Evolutionary conservation across 495 filamentous ascomycete species (phyloP).

Genomic region (Coniosporium apollinis): DNA sequence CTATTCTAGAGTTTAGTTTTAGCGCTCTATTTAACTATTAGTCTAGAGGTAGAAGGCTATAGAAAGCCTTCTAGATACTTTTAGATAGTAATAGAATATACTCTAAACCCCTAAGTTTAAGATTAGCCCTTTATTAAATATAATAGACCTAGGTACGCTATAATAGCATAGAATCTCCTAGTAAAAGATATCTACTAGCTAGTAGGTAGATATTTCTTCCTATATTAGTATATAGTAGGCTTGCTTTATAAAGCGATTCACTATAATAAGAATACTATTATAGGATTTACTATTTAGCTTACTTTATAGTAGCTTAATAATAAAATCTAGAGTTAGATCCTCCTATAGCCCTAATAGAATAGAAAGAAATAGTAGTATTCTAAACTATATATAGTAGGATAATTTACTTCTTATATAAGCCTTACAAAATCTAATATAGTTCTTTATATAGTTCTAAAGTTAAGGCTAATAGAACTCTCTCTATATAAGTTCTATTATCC

Average conservation of each 20-base stretch:
- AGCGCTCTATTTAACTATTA: slow-evolving; percentile 5
- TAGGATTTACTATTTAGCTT: not conserved
- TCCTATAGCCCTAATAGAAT: slow-evolving; percentile 2
- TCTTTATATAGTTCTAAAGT: slow-evolving; percentile 1
- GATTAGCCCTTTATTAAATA: slow-evolving; percentile 1
- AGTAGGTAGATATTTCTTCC: too few relatives aligned
- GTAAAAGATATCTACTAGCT: slow-evolving; percentile 1
- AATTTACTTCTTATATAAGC: slow-evolving; percentile 3
- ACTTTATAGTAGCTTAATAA: slow-evolving; percentile 10
- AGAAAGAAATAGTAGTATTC: not conserved
- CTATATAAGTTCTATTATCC: not conserved
- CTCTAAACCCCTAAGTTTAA: slow-evolving; percentile 3
- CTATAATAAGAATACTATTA: slow-evolving; percentile 2
- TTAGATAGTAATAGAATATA: slow-evolving; percentile 1
- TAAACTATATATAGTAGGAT: slow-evolving; percentile 1
- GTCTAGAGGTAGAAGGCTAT: slow-evolving; percentile 7
- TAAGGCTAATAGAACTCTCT: slow-evolving; percentile 4
- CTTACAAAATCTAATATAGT: slow-evolving; percentile 7
- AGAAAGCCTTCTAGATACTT: not conserved
- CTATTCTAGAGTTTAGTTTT: slow-evolving; percentile 6
- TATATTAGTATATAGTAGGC: not conserved
- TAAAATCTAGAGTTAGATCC: too few relatives aligned
- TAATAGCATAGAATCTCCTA: not conserved
- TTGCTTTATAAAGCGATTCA: not conserved
- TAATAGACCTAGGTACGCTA: not conserved